A percentile compares a stretch with the other conserved stretches of the same genome.
phyloP scores from a whole-genome alignment of 805 yeast genomes.

The Debaryomyces hansenii region DNA sequence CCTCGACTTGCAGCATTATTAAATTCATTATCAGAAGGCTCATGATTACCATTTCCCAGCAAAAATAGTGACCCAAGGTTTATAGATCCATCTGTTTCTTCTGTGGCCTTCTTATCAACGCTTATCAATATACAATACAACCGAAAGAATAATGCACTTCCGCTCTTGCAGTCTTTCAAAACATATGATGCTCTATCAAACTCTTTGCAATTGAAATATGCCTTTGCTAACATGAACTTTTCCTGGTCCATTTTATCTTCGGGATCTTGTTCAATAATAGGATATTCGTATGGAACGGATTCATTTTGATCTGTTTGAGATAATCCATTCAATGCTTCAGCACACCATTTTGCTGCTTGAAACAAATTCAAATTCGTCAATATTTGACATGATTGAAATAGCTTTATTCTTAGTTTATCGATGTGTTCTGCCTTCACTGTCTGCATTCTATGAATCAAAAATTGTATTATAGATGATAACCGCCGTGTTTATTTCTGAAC shows the following conservation, averaged over 20 bases:
- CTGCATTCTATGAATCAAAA: constrained; percentile 1
- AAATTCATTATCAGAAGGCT: constrained; percentile 18
- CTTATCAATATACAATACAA: constrained; percentile 70
- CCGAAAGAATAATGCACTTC: constrained; percentile 58
- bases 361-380: constrained; percentile 59
- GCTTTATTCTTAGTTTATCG: constrained; percentile 20
- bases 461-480: background rate
- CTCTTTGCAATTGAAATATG: constrained; percentile 81
- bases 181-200: constrained; percentile 72
- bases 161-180: constrained; percentile 51
- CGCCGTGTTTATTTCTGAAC: no score
- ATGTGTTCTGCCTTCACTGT: constrained; percentile 6
- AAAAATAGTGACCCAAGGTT: constrained; percentile 25
- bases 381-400: constrained; percentile 29
- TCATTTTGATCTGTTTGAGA: constrained; percentile 9
- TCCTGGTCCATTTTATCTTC: constrained; percentile 43
- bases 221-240: constrained; percentile 58
- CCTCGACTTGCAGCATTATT: constrained; percentile 1
- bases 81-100: constrained; percentile 68
- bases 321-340: constrained; percentile 76
- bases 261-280: constrained; percentile 10
- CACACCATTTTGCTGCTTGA: constrained; percentile 78
- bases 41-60: constrained; percentile 3
- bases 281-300: constrained; percentile 8
- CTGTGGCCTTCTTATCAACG: constrained; percentile 75